Base-by-base conservation (phyloP, 2,329 filamentous ascomycete genomes). In the Xylaria polymorpha region DNA sequence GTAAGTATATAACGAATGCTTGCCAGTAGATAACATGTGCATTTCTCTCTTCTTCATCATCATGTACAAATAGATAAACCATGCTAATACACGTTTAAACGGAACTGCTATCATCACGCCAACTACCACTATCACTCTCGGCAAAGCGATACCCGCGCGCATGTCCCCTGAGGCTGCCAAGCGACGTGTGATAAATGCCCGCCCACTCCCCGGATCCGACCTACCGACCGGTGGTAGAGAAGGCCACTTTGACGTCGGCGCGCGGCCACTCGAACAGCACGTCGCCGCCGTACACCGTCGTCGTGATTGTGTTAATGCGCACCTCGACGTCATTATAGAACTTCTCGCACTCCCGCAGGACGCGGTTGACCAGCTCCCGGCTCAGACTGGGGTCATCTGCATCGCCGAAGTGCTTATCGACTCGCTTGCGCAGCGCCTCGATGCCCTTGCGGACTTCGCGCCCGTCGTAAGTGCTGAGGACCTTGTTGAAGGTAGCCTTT, bases 341-440 rank as follows among this genome's bases (percentile, higher is more conserved):
- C 68, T 79, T 81, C 79, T 91, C 89, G 77, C 89, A 90, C 77
- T 90, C 87, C 68, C 82, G 82, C 57, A 88, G 79, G 44, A 91
- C 87, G 77, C 86, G 85, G 60, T 80, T 80, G 29, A 90, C 88
- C 48, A 91, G 81, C 43, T 83, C 83, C 59, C 84, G 83, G 74
- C 88, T 91, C 63, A 91, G 83, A 25, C 83, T 87, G 64, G 90
- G 88, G 71, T 94, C 92, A 74, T 97, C 94, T 5, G 91, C 92
- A 74, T 97, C 94, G 51, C 94, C 94, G 84, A 98, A 98, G 81
- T 98, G 95, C 83, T 98, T 99, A 82, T 98, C 95, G 0, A 98
- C 93, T 59, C 95, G 88, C 83, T 97, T 97, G 76, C 91, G 91
- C 73, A 98, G 85, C 63, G 93, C 88, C 76, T 97, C 94, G 74